Evolutionary conservation across 495 filamentous ascomycete species (phyloP).

Genomic region (Neurospora sp.): DNA sequence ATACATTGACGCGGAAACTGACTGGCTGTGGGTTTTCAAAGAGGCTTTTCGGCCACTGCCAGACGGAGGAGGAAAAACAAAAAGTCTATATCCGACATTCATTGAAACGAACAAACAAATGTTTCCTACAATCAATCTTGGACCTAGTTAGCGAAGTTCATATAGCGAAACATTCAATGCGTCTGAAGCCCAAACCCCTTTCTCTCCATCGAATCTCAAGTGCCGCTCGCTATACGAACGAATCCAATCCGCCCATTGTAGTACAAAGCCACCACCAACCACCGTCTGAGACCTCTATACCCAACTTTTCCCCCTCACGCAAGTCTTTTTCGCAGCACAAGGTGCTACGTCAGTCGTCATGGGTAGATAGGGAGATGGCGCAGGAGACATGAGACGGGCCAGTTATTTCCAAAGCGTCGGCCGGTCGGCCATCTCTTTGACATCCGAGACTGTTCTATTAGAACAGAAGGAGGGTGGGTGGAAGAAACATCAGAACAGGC

Average conservation of each 20-base stretch:
- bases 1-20: not conserved
- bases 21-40: not conserved
- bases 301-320: not conserved
- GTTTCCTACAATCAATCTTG: not conserved
- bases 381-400: not conserved
- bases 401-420: not conserved
- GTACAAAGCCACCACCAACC: not conserved
- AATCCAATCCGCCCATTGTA: not conserved
- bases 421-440: not conserved
- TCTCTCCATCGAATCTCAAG: not conserved
- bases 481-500: not conserved
- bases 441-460: not conserved
- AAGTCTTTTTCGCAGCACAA: not conserved
- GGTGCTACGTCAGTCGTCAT: not conserved
- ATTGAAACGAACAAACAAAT: not conserved
- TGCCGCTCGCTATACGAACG: not conserved
- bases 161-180: not conserved
- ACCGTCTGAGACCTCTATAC: not conserved
- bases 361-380: not conserved
- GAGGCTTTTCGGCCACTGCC: not conserved
- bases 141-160: not conserved
- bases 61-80: not conserved
- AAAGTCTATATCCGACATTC: not conserved
- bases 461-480: not conserved
- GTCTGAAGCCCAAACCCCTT: not conserved